Evolutionary conservation across 2,329 filamentous ascomycete species (phyloP).

Genomic region (Anthostomella pinea): DNA sequence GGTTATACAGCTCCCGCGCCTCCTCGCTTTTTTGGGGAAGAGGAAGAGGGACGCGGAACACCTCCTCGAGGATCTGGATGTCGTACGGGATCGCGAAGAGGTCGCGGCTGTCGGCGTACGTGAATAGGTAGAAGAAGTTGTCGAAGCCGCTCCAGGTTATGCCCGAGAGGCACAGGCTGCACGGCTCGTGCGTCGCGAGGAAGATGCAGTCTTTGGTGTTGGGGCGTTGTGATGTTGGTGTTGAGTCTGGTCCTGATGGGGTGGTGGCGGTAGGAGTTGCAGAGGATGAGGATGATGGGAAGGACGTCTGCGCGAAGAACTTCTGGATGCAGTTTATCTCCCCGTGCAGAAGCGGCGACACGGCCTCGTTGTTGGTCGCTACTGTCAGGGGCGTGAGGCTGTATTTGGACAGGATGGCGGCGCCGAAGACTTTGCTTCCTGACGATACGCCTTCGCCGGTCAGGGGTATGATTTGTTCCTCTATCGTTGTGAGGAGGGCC

Average conservation of each 20-base stretch:
- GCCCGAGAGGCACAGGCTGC: conserved; percentile 55
- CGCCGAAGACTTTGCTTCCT: conserved; percentile 56
- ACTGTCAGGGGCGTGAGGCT: conserved; percentile 44
- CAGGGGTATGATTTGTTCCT: conserved; percentile 48
- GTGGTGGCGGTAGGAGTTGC: no score
- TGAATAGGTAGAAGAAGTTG: conserved; percentile 57
- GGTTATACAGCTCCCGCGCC: conserved; percentile 48
- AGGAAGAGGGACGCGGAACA: conserved; percentile 45
- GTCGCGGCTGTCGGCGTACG: conserved; percentile 56
- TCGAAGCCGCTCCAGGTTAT: conserved; percentile 58
- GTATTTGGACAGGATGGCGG: conserved; percentile 47
- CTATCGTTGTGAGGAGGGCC: conserved; percentile 41
- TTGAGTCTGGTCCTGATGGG: neutral
- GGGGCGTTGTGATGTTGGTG: conserved; percentile 30
- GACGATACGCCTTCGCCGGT: conserved; percentile 47
- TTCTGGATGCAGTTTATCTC: conserved; percentile 60
- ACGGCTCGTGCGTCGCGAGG: conserved; percentile 58
- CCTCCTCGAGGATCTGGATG: conserved; percentile 54
- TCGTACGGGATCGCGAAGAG: conserved; percentile 56
- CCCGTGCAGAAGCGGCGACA: conserved; percentile 55
- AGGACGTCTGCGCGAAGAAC: conserved; percentile 44
- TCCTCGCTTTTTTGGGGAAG: conserved; percentile 34
- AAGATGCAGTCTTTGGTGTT: conserved; percentile 51
- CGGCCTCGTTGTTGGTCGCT: conserved; percentile 54
- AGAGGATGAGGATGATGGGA: no score